Evolutionary conservation across 495 filamentous ascomycete genomes (phyloP).

Genomic region (Penicillium manginii): DNA sequence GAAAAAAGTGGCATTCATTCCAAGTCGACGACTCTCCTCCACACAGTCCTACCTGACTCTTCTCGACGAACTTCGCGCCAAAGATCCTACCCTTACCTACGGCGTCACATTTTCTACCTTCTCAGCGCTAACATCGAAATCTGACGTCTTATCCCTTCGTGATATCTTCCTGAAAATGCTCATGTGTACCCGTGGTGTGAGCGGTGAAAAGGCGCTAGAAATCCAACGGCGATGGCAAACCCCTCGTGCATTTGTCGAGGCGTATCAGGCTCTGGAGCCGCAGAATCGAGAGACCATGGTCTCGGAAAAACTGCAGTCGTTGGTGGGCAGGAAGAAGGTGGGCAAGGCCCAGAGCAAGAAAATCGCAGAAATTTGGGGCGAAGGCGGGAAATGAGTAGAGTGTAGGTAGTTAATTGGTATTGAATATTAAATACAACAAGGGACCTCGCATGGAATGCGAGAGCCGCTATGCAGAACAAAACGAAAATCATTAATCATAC

Average conservation of each 20-base stretch:
- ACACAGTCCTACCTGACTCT: conserved; percentile 70
- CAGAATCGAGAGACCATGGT: conserved; percentile 56
- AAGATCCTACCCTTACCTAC: conserved; percentile 54
- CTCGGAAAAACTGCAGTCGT: conserved; percentile 50
- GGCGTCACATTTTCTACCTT: conserved; percentile 76
- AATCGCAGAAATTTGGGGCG: conserved; percentile 75
- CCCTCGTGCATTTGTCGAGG: conserved; percentile 68
- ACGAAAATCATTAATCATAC: conserved; percentile 2
- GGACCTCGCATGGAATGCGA: neutral
- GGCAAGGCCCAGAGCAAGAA: conserved; percentile 64
- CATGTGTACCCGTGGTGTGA: conserved; percentile 80
- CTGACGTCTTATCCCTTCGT: conserved; percentile 69
- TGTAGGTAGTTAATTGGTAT: neutral
- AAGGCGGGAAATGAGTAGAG: conserved; percentile 20
- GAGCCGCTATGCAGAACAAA: neutral
- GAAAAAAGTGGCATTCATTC: conserved; percentile 54
- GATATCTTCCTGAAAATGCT: conserved; percentile 86
- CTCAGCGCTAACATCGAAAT: conserved; percentile 72
- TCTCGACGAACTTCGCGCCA: conserved; percentile 57
- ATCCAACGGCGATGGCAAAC: conserved; percentile 78
- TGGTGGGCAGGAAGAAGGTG: conserved; percentile 72
- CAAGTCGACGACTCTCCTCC: conserved; percentile 63
- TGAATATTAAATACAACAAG: neutral
- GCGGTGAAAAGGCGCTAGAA: conserved; percentile 79
- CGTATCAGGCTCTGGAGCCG: conserved; percentile 59